These are phyloP conservation scores for Mucor indicus DNA, from an alignment of 371 early-diverging fungal genomes.

Conservation along the genomic window DNA sequence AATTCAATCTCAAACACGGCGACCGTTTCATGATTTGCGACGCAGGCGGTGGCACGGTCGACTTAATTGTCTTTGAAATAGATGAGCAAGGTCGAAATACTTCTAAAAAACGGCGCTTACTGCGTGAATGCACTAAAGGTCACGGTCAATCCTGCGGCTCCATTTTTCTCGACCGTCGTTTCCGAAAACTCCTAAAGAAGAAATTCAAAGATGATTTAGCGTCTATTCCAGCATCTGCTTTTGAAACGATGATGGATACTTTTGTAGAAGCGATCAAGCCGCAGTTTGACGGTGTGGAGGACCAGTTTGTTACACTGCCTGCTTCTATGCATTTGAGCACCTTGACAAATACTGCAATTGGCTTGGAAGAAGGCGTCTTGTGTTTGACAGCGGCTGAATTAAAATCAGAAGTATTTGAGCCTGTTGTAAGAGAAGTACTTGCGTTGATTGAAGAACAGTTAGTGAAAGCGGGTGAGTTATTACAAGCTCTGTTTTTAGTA, in stretches of 20 bases:
- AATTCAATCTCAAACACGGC: constrained; percentile 41
- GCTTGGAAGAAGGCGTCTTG: constrained; percentile 57
- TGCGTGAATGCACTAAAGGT: constrained; percentile 62
- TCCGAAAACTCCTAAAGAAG: constrained; percentile 54
- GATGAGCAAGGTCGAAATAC: constrained; percentile 37
- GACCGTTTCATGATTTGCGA: constrained; percentile 55
- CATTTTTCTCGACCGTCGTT: constrained; percentile 56
- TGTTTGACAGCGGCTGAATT: constrained; percentile 55
- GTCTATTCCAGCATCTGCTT: constrained; percentile 54
- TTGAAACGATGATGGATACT: constrained; percentile 56
- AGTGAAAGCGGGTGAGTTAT: constrained; percentile 38
- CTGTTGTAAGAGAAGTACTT: constrained; percentile 47
- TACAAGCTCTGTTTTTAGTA: constrained; percentile 58
- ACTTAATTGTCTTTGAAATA: constrained; percentile 40
- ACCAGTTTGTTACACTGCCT: constrained; percentile 41
- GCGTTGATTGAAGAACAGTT: constrained; percentile 48
- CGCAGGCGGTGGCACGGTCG: constrained; percentile 45
- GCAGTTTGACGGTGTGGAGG: constrained; percentile 57
- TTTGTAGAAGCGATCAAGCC: constrained; percentile 60
- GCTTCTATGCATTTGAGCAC: constrained; percentile 21
- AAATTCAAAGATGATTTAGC: constrained; percentile 52
- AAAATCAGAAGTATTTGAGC: constrained; percentile 52
- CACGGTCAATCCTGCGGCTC: constrained; percentile 61
- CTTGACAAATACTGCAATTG: constrained; percentile 30
- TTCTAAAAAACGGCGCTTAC: too few species aligned